Evolutionary conservation across 1,139 yeast genomes (phyloP), one percentile per base, ranked within the genome.

Genomic region (Blastobotrys elegans): DNA sequence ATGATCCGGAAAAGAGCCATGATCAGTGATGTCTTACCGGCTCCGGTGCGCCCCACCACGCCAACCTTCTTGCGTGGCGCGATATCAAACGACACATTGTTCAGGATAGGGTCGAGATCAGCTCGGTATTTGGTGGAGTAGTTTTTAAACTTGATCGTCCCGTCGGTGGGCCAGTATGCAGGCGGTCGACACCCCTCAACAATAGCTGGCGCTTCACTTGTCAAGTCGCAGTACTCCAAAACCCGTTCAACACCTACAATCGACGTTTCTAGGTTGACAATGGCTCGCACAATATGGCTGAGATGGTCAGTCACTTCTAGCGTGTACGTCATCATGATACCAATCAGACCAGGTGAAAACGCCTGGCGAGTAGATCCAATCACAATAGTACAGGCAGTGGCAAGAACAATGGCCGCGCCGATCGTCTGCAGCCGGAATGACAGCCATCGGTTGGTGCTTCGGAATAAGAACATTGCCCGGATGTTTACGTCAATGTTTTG

Each of bases 21-120:
- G 1, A 87, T 79, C 43, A 85, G 67, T 1, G 90, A 78, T 32
- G 87, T 80, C 62, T 85, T 85, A 20, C 95, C 95, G 0, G 94
- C 90, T 37, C 95, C 95, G 0, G 95, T 85, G 55, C 95, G 74
- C 8, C 95, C 95, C 16, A 84, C 92, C 53, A 85, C 80, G 39
- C 95, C 95, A 53, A 85, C 70, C 59, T 85, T 85, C 56, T 85
- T 92, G 16, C 69, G 69, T 2, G 87, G 72, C 27, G 73, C 69
- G 50, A 85, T 75, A 2, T 70, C 66, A 41, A 84, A 60, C 32
- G 69, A 66, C 44, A 85, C 69, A 42, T 76, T 69, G 45, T 73
- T 74, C 57, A 85, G 67, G 2, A 84, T 86, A 22, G 79, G 77
- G 24, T 66, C 69, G 22, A 68, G 56, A 32, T 80, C 80, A 7